Percentiles rank a stretch among this genome's conserved stretches.
phyloP scores from a whole-genome alignment of 2,329 filamentous ascomycete species.

The Hirsutella rhossiliensis region DNA sequence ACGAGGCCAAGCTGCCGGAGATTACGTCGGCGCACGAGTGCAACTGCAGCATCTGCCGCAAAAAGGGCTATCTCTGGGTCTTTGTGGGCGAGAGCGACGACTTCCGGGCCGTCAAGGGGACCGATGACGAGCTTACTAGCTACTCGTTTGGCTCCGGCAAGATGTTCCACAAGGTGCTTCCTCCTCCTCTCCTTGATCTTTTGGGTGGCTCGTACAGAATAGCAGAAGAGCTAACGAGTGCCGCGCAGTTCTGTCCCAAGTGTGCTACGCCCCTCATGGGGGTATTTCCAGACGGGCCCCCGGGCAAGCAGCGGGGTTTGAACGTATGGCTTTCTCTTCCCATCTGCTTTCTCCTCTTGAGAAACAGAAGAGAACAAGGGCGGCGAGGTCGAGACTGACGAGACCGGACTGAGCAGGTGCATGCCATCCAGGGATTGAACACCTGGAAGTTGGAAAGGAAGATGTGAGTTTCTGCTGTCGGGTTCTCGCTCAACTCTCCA shows the following conservation, averaged over 20 bases:
- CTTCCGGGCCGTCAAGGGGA: slow-evolving; percentile 35
- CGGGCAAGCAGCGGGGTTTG: slow-evolving; percentile 1
- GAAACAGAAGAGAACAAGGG: too few relatives aligned
- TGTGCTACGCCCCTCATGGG: slow-evolving; percentile 34
- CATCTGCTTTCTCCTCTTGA: too few relatives aligned
- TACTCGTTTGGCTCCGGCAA: slow-evolving; percentile 31
- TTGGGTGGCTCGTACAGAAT: too few relatives aligned
- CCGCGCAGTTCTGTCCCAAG: slow-evolving; percentile 35
- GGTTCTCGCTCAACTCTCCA: neutral
- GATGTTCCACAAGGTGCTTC: slow-evolving; percentile 28
- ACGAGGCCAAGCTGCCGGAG: slow-evolving; percentile 39
- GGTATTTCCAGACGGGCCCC: neutral
- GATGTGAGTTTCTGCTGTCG: slow-evolving; percentile 16
- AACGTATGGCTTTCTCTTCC: slow-evolving; percentile 4
- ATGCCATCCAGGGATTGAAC: slow-evolving; percentile 31
- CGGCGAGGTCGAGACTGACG: too few relatives aligned
- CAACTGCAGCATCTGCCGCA: slow-evolving; percentile 55
- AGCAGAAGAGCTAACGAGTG: neutral
- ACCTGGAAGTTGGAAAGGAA: slow-evolving; percentile 24
- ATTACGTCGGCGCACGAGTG: slow-evolving; percentile 44
- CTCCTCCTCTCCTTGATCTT: neutral
- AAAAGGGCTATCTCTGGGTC: slow-evolving; percentile 31
- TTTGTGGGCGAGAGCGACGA: slow-evolving; percentile 16
- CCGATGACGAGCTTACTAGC: slow-evolving; percentile 22
- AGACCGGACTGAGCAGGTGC: slow-evolving; percentile 15